phyloP scores from a whole-genome alignment of 1,139 yeast species.

The Lodderomyces metapsilosis region DNA sequence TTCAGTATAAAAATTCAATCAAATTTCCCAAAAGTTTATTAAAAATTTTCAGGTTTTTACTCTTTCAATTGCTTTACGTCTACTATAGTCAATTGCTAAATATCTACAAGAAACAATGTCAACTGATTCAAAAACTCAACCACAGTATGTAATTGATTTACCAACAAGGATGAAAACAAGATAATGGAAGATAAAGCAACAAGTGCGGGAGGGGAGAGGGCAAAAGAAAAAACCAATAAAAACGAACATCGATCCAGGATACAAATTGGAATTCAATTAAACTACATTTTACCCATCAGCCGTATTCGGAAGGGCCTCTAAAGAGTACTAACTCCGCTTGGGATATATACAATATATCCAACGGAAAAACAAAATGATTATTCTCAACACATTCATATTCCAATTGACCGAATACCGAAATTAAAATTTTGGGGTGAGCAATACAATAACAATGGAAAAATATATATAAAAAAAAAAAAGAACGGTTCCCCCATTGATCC shows the following conservation, averaged over 20 bases:
- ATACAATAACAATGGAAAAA: no score
- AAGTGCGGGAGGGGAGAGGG: no score
- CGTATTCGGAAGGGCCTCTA: not conserved
- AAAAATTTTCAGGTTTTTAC: not conserved
- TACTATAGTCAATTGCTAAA: constrained; percentile 1
- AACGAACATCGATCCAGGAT: no score
- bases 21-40: not conserved
- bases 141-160: constrained; percentile 39
- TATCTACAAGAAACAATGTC: constrained; percentile 10
- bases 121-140: constrained; percentile 23
- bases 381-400: not conserved
- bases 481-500: not conserved
- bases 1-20: no score
- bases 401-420: not conserved
- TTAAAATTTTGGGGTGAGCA: no score
- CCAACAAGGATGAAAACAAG: no score
- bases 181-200: constrained; percentile 1
- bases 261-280: not conserved
- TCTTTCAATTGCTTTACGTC: not conserved
- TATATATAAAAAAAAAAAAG: not conserved
- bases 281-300: not conserved
- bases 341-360: not conserved
- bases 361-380: not conserved
- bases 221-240: no score
- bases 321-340: not conserved